Evolutionary conservation across 495 filamentous ascomycete genomes (phyloP), one percentile per base, ranked within the genome.

Genomic region (Aspergillus cristatus): DNA sequence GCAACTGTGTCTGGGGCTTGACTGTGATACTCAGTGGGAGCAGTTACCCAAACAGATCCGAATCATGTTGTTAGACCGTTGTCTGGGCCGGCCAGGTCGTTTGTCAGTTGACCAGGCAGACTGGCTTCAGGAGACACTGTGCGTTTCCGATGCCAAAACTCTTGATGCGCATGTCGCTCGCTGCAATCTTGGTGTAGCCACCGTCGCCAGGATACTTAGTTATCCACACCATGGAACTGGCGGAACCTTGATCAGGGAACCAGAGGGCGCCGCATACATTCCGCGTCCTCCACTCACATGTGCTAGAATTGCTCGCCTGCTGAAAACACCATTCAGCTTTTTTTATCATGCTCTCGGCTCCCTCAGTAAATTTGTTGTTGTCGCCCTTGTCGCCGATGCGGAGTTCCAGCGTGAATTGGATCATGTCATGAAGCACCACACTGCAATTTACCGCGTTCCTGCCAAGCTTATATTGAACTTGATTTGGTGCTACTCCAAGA

Each of bases 391-490:
- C 17, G 75, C 74, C 7, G 75, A 79, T 47, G 64, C 69, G 6
- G 75, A 79, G 40, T 76, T 72, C 46, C 75, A 79, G 41, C 54
- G 74, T 33, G 75, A 79, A 35, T 59, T 77, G 34, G 55, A 74
- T 10, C 70, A 69, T 49, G 60, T 70, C 28, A 53, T 68, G n/a
- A 43, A 48, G 25, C 22, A 32, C 3, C 54, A 55, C 16, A 59
- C 58, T 5, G 28, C 43, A 7, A 14, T 64, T 20, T 31, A 72
- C 10, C 65, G 63, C 11, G 60, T 61, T 16, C 65, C 71, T 3
- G 38, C 41, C 8, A 55, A 61, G 0, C 55, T 62, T 18, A 6
- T 55, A 0, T 48, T 78, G 18, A 75, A 64, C 43, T 45, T 57
- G 38, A 14, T 74, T 15, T 78, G 74, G 74, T 54, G 63, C 4